A percentile compares a stretch with the other conserved stretches of the same genome.
Evolutionary conservation across 78 protist species (phyloP).

Genomic region (Dictyostelium purpureum): DNA sequence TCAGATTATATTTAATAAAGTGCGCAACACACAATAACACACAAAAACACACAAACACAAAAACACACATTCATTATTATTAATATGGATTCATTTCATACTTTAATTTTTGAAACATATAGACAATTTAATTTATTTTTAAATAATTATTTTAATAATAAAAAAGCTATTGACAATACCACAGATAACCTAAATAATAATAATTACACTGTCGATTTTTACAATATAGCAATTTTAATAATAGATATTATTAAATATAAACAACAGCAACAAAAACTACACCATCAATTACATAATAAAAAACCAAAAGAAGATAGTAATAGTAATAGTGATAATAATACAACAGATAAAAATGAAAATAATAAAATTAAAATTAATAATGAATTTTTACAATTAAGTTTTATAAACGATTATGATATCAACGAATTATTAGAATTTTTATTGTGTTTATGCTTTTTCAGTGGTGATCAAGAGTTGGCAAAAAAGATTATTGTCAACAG

Average conservation of each 20-base stretch:
- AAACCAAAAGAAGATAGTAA: background rate
- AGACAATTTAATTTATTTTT: conserved; percentile 12
- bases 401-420: background rate
- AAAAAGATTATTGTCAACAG: background rate
- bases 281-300: background rate
- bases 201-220: background rate
- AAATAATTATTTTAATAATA: background rate
- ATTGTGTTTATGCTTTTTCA: conserved; percentile 35
- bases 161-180: too few species aligned
- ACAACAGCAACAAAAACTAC: background rate
- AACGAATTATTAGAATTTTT: conserved; percentile 7
- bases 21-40: too few species aligned
- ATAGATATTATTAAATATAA: background rate
- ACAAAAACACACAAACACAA: too few species aligned
- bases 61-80: too few species aligned
- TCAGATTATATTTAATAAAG: too few species aligned
- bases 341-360: background rate
- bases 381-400: background rate
- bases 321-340: too few species aligned
- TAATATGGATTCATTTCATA: conserved; percentile 61
- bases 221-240: background rate
- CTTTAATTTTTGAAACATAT: conserved; percentile 10
- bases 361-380: background rate
- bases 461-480: background rate
- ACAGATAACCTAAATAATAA: background rate